Base-by-base conservation (phyloP, 1,139 yeast genomes). In the Meyerozyma carpophila region DNA sequence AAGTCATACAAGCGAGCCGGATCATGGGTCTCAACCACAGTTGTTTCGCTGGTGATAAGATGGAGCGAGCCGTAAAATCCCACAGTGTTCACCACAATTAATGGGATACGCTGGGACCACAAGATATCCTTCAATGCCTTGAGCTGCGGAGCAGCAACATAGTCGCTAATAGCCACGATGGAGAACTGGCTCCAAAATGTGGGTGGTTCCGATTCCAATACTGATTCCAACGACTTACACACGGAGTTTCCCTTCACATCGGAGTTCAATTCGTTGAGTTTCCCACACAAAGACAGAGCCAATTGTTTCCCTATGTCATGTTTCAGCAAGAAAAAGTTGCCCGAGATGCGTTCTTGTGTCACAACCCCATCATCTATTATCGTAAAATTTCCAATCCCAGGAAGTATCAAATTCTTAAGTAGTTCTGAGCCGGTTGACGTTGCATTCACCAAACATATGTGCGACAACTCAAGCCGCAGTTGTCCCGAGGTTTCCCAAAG, bases 401-500 rank as follows among this genome's bases (percentile, higher is more conserved):
- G 91, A 28, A 93, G 68, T 2, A 87, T 80, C 48, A 91, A 66
- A 59, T 90, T 89, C 66, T 91, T 91, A 45, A 87, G 61, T 11
- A 81, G 65, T 60, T 93, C 98, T 1, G 83, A 65, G 1, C 88
- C 83, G 0, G 81, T 69, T 0, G 82, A 62, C 1, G 81, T 70
- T 10, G 82, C 82, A 41, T 82, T 81, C 6, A 89, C 53, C 9
- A 89, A 62, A 44, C 89, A 77, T 2, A 90, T 72, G 46, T 76
- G 81, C 1, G 93, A 70, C 3, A 61, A 57, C 42, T 79, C 80
- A 31, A 93, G 68, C 3, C 73, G 71, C 7, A 65, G 53, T 56
- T 93, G 98, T 3, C 98, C 98, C 1, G 75, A 63, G 0, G 76
- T 56, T 0, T 89, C 93, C 98, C 98, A 93, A 16, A 93, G 67